Percentiles rank a stretch among this genome's conserved stretches.
These are phyloP conservation scores for Gigaspora rosea DNA, from an alignment of 192 early-diverging fungal species.

Conservation along the genomic window DNA sequence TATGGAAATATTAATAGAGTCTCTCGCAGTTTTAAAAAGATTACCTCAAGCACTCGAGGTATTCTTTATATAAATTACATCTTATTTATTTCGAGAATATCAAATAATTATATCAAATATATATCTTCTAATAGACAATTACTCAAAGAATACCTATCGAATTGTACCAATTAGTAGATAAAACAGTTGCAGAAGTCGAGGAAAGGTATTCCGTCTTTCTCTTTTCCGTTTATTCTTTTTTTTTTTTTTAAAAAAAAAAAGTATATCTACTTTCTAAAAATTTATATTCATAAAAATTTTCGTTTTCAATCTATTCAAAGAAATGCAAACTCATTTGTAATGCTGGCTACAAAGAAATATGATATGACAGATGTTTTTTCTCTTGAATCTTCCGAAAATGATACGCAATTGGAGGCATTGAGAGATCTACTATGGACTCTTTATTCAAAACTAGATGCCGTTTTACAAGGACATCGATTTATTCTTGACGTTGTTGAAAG, in stretches of 20 bases:
- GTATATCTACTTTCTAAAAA: neutral
- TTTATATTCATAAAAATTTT: neutral
- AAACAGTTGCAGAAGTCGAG: conserved; percentile 72
- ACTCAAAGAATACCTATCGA: conserved; percentile 70
- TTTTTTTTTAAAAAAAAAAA: neutral
- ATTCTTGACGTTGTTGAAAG: conserved; percentile 63
- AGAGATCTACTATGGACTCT: conserved; percentile 75
- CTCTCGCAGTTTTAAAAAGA: conserved; percentile 59
- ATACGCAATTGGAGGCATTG: conserved; percentile 67
- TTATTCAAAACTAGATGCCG: conserved; percentile 75
- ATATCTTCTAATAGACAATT: conserved; percentile 56
- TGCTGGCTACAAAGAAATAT: conserved; percentile 41
- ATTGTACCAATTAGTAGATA: conserved; percentile 70
- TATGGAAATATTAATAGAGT: conserved; percentile 76
- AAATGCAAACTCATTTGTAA: conserved; percentile 39
- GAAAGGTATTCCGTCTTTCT: conserved; percentile 51
- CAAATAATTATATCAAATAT: neutral
- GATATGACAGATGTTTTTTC: conserved; percentile 51
- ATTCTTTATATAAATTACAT: neutral
- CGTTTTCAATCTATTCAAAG: neutral
- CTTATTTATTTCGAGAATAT: neutral
- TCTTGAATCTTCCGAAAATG: conserved; percentile 52
- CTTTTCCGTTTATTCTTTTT: neutral
- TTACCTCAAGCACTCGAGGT: conserved; percentile 56
- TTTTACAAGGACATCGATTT: conserved; percentile 73